Evolutionary conservation across 2,329 filamentous ascomycete species (phyloP), one percentile per base, ranked within the genome.

Genomic region (Penicillium griseofulvum): DNA sequence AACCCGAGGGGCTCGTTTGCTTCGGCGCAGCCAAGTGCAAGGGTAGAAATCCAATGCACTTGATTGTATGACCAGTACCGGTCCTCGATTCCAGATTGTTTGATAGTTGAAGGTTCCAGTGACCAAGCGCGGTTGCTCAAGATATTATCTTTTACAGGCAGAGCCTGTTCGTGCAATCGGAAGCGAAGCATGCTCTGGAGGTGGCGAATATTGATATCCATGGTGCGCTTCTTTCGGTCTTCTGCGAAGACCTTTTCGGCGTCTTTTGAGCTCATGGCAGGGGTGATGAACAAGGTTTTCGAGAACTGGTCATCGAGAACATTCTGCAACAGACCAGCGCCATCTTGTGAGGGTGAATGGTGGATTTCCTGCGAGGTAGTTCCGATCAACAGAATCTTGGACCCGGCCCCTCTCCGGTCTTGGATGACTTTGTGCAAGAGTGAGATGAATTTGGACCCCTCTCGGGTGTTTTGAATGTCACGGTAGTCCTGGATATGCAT

Each of bases 401-500:
- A 82, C 5, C 91, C 91, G 37, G 84, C 80, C 51, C 82, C 80
- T 79, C 92, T 88, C 55, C 87, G 81, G 56, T 83, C 82, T 64
- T 92, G 87, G 26, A 96, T 84, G 7, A 88, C 79, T 45, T 83
- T 81, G 50, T 89, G 85, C 12, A 99, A 76, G 55, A 87, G 85
- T 38, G 80, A 77, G 8, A 97, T 75, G 31, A 97, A 82, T 22
- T 83, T 80, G 2, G 83, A 80, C 11, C 91, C 90, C 55, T 90
- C 85, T 6, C 82, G 71, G 0, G 88, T 87, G 67, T 83, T 82
- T 64, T 82, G 84, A 9, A 99, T 79, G 60, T 95, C 90, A 50
- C 89, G 85, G 66, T 91, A 89, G 69, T 97, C 90, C 68, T 89
- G 84, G 12, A 96, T 76, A 64, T 90, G 90, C 37, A 95, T 79